Percentiles rank a stretch among this genome's conserved stretches.
These are phyloP conservation scores for Aspergillus pseudoterreus DNA, from an alignment of 2,329 filamentous ascomycete species.

Conservation along the genomic window DNA sequence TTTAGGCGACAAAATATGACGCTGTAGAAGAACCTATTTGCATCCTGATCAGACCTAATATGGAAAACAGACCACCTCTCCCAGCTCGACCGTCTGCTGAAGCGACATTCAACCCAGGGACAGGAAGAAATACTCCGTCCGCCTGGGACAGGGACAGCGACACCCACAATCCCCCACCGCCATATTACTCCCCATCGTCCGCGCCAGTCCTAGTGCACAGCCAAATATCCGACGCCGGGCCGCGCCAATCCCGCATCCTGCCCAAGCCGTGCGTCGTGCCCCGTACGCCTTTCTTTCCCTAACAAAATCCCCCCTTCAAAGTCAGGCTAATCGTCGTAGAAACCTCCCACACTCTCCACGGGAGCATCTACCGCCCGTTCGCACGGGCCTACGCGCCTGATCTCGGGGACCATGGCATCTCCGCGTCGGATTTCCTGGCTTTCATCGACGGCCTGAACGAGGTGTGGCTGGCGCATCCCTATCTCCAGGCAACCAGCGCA, in stretches of 20 bases:
- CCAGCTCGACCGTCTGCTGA: background rate
- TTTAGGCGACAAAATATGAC: no score
- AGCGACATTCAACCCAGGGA: background rate
- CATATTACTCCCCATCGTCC: background rate
- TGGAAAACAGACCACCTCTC: background rate
- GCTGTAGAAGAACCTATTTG: no score
- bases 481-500: slow-evolving; percentile 22
- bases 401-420: slow-evolving; percentile 2
- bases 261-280: slow-evolving; percentile 11
- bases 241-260: slow-evolving; percentile 3
- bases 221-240: slow-evolving; percentile 1
- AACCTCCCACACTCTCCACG: slow-evolving; percentile 12
- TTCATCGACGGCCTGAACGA: slow-evolving; percentile 44
- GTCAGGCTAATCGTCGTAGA: background rate
- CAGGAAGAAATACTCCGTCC: background rate
- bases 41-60: background rate
- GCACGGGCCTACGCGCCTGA: slow-evolving; percentile 9
- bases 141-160: background rate
- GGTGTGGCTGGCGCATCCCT: slow-evolving; percentile 53
- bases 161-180: background rate
- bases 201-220: slow-evolving; percentile 5
- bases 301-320: no score
- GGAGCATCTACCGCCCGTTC: slow-evolving; percentile 13
- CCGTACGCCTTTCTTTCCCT: background rate
- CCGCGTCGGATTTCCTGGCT: slow-evolving; percentile 20